A percentile compares a stretch with the other conserved stretches of the same genome.
phyloP scores from a whole-genome alignment of 2,329 filamentous ascomycete genomes.

The Phyllosticta citriasiana region DNA sequence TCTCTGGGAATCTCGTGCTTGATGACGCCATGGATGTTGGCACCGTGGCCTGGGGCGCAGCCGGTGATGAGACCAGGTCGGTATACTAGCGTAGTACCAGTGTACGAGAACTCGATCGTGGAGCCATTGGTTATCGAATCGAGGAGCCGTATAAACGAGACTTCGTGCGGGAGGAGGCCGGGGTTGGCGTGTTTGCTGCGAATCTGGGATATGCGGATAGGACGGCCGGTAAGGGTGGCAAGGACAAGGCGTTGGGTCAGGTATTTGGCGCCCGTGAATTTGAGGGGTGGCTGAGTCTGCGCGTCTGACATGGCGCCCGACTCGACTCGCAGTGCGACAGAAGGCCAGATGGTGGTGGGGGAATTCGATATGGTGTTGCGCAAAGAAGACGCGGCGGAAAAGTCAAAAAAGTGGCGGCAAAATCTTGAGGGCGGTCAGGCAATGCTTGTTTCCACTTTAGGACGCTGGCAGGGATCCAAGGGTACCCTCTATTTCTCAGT shows the following conservation, averaged over 20 bases:
- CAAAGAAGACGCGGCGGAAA: constrained; percentile 1
- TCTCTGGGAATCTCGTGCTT: constrained; percentile 69
- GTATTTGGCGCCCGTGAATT: constrained; percentile 75
- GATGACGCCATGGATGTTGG: constrained; percentile 61
- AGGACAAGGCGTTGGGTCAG: constrained; percentile 79
- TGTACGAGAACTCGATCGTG: constrained; percentile 91
- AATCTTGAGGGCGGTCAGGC: neutral
- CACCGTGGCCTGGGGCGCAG: constrained; percentile 64
- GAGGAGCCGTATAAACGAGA: constrained; percentile 90
- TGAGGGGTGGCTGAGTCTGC: constrained; percentile 41
- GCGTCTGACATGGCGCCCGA: constrained; percentile 6
- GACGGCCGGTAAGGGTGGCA: constrained; percentile 79
- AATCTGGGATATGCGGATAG: constrained; percentile 89
- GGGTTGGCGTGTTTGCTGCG: constrained; percentile 75
- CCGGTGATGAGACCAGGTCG: constrained; percentile 88
- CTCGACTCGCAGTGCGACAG: neutral
- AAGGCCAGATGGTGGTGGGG: neutral
- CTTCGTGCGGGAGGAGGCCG: constrained; percentile 82
- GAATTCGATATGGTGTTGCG: neutral
- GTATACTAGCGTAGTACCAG: constrained; percentile 86
- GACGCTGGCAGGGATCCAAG: neutral
- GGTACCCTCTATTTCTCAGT: neutral
- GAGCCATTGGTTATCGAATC: constrained; percentile 93
- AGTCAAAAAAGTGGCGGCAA: neutral
- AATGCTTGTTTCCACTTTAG: neutral